These are phyloP conservation scores for Cinchona pubescens DNA, from an alignment of 257 asterid species.

Conservation along the genomic window DNA sequence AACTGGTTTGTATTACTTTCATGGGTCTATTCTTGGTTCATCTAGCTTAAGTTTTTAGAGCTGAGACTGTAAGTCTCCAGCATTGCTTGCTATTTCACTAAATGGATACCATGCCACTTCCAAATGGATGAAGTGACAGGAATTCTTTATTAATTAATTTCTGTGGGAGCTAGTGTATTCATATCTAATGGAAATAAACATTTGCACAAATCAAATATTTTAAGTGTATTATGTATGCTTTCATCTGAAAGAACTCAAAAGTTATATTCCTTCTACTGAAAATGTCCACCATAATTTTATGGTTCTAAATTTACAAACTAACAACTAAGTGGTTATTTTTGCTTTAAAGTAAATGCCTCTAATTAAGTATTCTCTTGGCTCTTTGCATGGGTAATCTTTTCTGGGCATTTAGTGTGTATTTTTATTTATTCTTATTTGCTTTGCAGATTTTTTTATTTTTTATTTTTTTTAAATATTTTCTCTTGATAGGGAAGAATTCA, in stretches of 20 bases:
- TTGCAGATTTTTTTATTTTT: background rate
- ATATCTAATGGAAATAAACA: background rate
- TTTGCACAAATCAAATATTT: background rate
- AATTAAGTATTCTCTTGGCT: background rate
- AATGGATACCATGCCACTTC: background rate
- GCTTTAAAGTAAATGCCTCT: background rate
- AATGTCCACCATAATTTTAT: background rate
- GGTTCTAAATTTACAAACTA: background rate
- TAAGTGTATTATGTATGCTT: background rate
- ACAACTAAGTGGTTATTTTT: background rate
- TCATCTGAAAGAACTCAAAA: background rate
- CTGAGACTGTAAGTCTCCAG: background rate
- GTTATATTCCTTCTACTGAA: background rate
- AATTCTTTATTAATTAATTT: background rate
- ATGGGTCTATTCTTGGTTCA: too few species aligned
- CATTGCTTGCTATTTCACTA: background rate
- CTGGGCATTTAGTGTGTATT: background rate
- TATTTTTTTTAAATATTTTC: background rate
- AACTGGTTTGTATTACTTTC: too few species aligned
- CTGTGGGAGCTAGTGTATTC: background rate
- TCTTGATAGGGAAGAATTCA: constrained; percentile 52
- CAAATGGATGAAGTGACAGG: background rate
- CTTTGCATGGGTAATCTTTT: too few species aligned
- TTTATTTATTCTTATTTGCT: background rate
- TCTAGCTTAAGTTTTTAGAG: too few species aligned